These are phyloP conservation scores for Astrothelium macrocarpum DNA, from an alignment of 495 filamentous ascomycete genomes.

Conservation along the genomic window DNA sequence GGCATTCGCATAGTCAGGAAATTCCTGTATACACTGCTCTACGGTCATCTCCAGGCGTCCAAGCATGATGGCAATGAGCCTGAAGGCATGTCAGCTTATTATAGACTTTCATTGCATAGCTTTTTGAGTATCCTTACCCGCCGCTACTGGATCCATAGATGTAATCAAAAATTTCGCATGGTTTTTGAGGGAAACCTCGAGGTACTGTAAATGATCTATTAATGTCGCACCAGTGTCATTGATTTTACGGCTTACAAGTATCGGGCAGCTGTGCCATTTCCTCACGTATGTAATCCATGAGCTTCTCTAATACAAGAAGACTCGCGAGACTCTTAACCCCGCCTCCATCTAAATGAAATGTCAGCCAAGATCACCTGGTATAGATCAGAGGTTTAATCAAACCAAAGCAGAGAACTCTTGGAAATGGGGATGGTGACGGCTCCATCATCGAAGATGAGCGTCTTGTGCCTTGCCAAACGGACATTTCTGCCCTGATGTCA, in stretches of 20 bases:
- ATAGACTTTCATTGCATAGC: neutral
- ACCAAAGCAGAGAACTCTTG: neutral
- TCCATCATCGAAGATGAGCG: neutral
- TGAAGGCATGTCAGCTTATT: neutral
- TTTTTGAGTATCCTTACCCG: slow-evolving; percentile 15
- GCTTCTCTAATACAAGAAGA: neutral
- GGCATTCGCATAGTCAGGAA: slow-evolving; percentile 21
- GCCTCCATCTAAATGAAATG: neutral
- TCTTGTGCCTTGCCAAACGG: neutral
- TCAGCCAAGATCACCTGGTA: neutral
- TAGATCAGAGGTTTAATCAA: neutral
- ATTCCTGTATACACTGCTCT: slow-evolving; percentile 17
- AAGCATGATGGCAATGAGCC: slow-evolving; percentile 37
- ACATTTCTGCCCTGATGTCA: neutral
- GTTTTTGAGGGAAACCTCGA: slow-evolving; percentile 20
- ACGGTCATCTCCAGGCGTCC: slow-evolving; percentile 34
- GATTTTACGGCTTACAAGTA: neutral
- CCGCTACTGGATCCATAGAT: slow-evolving; percentile 37
- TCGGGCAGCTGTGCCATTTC: neutral
- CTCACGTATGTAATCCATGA: slow-evolving; percentile 25
- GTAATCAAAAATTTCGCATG: slow-evolving; percentile 39
- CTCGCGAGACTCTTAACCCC: neutral
- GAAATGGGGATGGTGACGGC: neutral
- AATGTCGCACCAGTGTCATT: neutral
- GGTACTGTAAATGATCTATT: neutral